These are phyloP conservation scores for Linum usitatissimum DNA, from an alignment of 345 rosid species.

Conservation along the genomic window DNA sequence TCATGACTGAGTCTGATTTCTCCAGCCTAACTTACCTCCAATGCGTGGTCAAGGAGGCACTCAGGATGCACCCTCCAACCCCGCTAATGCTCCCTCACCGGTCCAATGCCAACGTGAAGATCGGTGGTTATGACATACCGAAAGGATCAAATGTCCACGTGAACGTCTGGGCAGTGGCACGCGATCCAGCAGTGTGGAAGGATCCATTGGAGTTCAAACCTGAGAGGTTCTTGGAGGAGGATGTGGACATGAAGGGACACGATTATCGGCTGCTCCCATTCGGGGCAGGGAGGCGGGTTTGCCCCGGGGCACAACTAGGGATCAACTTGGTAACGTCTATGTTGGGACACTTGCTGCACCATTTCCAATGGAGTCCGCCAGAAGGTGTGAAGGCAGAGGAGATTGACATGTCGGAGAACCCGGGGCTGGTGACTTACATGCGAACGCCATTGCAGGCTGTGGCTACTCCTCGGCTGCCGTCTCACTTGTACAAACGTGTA, in stretches of 20 bases:
- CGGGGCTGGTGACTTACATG: constrained; percentile 1
- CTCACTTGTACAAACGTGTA: constrained; percentile 3
- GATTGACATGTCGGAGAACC: constrained; percentile 1
- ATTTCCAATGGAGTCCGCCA: constrained; percentile 1
- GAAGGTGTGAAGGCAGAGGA: background rate
- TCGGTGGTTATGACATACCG: background rate
- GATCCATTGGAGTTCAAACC: background rate
- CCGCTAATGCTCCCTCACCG: constrained; percentile 4
- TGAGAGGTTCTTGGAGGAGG: constrained; percentile 2
- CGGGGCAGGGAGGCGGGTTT: constrained; percentile 3
- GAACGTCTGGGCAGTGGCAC: constrained; percentile 3
- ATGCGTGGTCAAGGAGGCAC: background rate
- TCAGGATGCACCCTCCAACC: constrained; percentile 7
- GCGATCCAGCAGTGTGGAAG: constrained; percentile 4
- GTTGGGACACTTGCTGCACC: constrained; percentile 7
- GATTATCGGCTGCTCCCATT: constrained; percentile 1
- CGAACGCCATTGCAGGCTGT: background rate
- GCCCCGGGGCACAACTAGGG: constrained; percentile 2
- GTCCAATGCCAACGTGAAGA: constrained; percentile 1
- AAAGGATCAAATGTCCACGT: constrained; percentile 1
- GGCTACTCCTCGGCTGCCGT: constrained; percentile 2
- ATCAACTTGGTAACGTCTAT: constrained; percentile 2
- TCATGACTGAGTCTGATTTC: background rate
- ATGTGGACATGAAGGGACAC: constrained; percentile 4
- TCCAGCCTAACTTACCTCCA: background rate